Percentiles rank a stretch among this genome's conserved stretches.
These are phyloP conservation scores for Logfia minima DNA, from an alignment of 129 eudicot genomes.

Conservation along the genomic window DNA sequence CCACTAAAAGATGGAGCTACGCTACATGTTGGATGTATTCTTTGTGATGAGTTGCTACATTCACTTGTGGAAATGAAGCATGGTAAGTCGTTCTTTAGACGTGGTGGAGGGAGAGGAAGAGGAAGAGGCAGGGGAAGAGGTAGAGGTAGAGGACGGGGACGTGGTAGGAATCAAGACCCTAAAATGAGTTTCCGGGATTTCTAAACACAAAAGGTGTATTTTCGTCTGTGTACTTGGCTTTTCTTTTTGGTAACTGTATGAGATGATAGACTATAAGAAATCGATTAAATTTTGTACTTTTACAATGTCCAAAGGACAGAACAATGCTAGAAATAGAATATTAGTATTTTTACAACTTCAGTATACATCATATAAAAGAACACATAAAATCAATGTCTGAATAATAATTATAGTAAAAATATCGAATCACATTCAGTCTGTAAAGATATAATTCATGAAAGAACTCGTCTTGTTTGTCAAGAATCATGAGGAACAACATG, in stretches of 20 bases:
- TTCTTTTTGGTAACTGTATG: constrained; percentile 2
- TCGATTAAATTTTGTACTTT: neutral
- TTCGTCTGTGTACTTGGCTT: neutral
- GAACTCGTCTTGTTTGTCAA: constrained; percentile 9
- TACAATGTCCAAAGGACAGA: neutral
- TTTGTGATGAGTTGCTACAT: constrained; percentile 80
- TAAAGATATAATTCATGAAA: neutral
- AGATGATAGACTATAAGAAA: neutral
- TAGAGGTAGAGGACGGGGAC: constrained; percentile 17
- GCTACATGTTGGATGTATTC: constrained; percentile 67
- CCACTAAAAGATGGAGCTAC: constrained; percentile 60
- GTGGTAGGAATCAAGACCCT: constrained; percentile 53
- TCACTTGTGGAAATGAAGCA: constrained; percentile 89
- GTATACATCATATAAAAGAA: neutral
- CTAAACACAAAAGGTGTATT: constrained; percentile 16
- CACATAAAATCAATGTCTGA: neutral
- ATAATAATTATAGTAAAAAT: neutral
- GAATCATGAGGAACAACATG: constrained; percentile 57
- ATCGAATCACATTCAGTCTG: constrained; percentile 5
- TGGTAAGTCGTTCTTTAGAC: constrained; percentile 63
- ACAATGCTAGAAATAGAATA: neutral
- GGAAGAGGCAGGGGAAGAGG: constrained; percentile 14
- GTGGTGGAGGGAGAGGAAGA: constrained; percentile 36
- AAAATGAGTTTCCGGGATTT: constrained; percentile 88
- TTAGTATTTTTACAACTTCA: neutral